These are phyloP conservation scores for Jatropha multifida DNA, from an alignment of 441 rosid species.

Conservation along the genomic window DNA sequence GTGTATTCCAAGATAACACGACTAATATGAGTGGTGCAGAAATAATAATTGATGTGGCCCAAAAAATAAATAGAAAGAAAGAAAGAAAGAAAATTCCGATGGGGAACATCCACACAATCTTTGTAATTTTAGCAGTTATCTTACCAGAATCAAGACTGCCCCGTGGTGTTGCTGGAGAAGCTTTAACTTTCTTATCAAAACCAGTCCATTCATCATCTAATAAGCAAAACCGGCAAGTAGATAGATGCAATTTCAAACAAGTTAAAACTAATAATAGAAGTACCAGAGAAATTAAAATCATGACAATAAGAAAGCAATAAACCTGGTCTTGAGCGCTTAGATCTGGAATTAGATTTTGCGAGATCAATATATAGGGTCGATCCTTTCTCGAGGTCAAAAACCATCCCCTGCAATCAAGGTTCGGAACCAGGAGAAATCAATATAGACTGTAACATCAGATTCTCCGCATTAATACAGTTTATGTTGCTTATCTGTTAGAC, in stretches of 20 bases:
- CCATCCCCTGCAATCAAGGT: slow-evolving; percentile 67
- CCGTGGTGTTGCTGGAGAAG: slow-evolving; percentile 35
- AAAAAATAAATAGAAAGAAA: slow-evolving; percentile 14
- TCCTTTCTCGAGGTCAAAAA: slow-evolving; percentile 86
- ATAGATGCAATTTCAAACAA: slow-evolving; percentile 11
- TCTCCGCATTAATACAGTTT: neutral
- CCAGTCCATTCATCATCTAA: slow-evolving; percentile 64
- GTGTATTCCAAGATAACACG: slow-evolving; percentile 33
- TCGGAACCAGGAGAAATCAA: slow-evolving; percentile 15
- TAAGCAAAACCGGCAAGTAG: slow-evolving; percentile 22
- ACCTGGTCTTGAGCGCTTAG: slow-evolving; percentile 82
- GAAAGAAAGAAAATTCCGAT: slow-evolving; percentile 7
- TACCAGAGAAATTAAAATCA: neutral
- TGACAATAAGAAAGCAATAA: slow-evolving; percentile 20
- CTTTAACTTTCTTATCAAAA: slow-evolving; percentile 60
- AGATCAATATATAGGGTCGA: slow-evolving; percentile 72
- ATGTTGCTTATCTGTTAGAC: neutral
- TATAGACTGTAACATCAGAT: neutral
- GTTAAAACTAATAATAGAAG: slow-evolving; percentile 10
- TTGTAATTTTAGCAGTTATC: slow-evolving; percentile 22
- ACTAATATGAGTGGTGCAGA: slow-evolving; percentile 24
- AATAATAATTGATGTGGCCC: slow-evolving; percentile 16
- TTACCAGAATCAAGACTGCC: slow-evolving; percentile 55
- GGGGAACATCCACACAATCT: slow-evolving; percentile 10
- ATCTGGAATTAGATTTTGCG: slow-evolving; percentile 84